Conservation (phyloP, 2,329 filamentous ascomycete genomes). For the Hypoxylon sp. region DNA sequence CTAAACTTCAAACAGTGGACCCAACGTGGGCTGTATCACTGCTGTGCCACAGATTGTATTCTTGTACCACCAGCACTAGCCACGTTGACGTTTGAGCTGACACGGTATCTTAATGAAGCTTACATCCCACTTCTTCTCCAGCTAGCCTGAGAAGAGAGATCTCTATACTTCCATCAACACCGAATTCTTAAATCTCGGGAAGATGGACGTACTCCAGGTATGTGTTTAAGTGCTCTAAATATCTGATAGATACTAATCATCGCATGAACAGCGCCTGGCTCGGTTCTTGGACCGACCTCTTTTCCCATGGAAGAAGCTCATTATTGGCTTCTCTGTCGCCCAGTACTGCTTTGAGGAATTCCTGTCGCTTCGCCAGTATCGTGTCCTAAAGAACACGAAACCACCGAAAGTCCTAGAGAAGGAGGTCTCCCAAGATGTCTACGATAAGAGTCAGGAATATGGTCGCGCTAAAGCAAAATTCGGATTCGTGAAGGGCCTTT, state of each 20-base stretch:
- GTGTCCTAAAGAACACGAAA: slow-evolving; percentile 82
- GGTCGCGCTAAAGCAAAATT: slow-evolving; percentile 96
- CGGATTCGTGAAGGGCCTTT: slow-evolving; percentile 83
- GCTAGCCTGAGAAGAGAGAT: slow-evolving; percentile 40
- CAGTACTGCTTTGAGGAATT: slow-evolving; percentile 93
- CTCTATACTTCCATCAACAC: slow-evolving; percentile 40
- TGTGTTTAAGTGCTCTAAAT: slow-evolving; percentile 42
- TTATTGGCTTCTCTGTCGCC: slow-evolving; percentile 92
- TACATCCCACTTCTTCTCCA: slow-evolving; percentile 34
- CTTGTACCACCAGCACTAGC: slow-evolving; percentile 32
- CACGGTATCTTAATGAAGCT: slow-evolving; percentile 49
- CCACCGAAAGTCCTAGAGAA: slow-evolving; percentile 89
- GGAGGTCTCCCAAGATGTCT: slow-evolving; percentile 90
- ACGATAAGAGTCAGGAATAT: slow-evolving; percentile 96
- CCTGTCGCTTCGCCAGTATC: slow-evolving; percentile 91
- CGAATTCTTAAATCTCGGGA: slow-evolving; percentile 37
- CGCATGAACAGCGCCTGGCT: slow-evolving; percentile 74
- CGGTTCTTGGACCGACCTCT: slow-evolving; percentile 89
- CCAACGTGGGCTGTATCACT: slow-evolving; percentile 1
- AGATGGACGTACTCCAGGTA: slow-evolving; percentile 58
- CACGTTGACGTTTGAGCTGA: slow-evolving; percentile 45
- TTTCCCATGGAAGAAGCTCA: slow-evolving; percentile 98
- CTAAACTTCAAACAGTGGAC: not conserved
- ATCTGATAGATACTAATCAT: slow-evolving; percentile 35
- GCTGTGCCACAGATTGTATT: slow-evolving; percentile 24